These are phyloP conservation scores for Thelephora aurantiotincta DNA, from an alignment of 768 basidiomycete genomes.

Conservation along the genomic window DNA sequence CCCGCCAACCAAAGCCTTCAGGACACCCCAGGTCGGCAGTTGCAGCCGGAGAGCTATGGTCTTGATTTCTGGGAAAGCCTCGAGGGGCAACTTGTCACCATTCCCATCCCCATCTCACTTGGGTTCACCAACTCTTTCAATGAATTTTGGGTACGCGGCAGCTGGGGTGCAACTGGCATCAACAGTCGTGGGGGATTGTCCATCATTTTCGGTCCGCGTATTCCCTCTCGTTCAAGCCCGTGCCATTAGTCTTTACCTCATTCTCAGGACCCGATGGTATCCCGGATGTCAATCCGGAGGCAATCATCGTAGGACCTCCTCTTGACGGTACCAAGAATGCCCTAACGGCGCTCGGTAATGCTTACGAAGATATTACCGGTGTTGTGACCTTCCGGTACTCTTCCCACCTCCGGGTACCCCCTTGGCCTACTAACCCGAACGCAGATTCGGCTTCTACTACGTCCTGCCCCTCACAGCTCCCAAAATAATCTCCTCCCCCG, in stretches of 20 bases:
- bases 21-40: constrained; percentile 27
- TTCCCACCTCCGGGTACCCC: no score
- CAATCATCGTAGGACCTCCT: constrained; percentile 36
- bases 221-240: neutral
- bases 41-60: constrained; percentile 37
- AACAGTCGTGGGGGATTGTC: constrained; percentile 44
- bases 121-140: constrained; percentile 37
- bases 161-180: constrained; percentile 38
- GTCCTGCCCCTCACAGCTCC: constrained; percentile 44
- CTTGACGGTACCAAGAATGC: constrained; percentile 42
- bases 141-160: constrained; percentile 45
- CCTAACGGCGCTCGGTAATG: constrained; percentile 30
- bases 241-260: neutral
- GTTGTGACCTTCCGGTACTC: constrained; percentile 37
- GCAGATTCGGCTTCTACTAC: constrained; percentile 34
- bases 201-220: constrained; percentile 29
- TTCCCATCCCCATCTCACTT: constrained; percentile 31
- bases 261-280: constrained; percentile 29
- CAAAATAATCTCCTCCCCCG: constrained; percentile 26
- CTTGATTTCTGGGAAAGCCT: constrained; percentile 53
- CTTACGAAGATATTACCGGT: constrained; percentile 37
- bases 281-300: constrained; percentile 45
- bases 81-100: constrained; percentile 40
- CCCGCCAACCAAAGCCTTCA: constrained; percentile 39
- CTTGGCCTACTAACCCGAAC: neutral